Evolutionary conservation across 2,329 filamentous ascomycete species (phyloP).

Genomic region (Pseudogymnoascus sp.): DNA sequence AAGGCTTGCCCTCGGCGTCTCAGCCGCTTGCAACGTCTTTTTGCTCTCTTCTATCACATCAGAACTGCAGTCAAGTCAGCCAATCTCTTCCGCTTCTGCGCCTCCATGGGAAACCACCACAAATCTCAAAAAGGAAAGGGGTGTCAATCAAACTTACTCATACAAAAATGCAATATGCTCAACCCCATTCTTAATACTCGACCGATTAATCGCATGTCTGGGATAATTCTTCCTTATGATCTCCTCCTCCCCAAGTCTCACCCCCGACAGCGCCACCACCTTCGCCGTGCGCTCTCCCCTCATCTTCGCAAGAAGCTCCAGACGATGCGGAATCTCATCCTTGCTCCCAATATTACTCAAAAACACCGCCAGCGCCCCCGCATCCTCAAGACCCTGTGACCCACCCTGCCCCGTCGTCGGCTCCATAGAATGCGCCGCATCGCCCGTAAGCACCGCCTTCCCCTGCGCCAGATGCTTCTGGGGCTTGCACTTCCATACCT

Average conservation of each 20-base stretch:
- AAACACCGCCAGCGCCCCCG: constrained; percentile 27
- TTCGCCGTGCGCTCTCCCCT: background rate
- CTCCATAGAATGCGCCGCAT: constrained; percentile 35
- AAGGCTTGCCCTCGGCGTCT: constrained; percentile 11
- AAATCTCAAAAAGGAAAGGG: background rate
- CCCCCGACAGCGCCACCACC: constrained; percentile 12
- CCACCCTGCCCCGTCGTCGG: constrained; percentile 33
- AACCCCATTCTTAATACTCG: constrained; percentile 13
- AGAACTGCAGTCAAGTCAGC: constrained; percentile 11
- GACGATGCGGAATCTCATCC: constrained; percentile 21
- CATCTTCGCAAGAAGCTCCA: constrained; percentile 14
- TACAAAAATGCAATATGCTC: constrained; percentile 14
- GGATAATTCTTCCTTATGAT: background rate
- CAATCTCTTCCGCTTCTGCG: background rate
- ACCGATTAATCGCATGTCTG: background rate
- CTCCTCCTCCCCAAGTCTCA: constrained; percentile 14
- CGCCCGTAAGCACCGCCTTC: constrained; percentile 32
- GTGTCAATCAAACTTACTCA: constrained; percentile 3
- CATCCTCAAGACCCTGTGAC: constrained; percentile 34
- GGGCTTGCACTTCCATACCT: background rate
- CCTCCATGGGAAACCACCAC: background rate
- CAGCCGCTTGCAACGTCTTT: constrained; percentile 11
- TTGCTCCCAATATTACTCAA: background rate
- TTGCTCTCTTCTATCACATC: constrained; percentile 17
- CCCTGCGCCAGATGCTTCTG: constrained; percentile 19